These are phyloP conservation scores for Pseudocercospora cruenta DNA, from an alignment of 2,329 filamentous ascomycete species.

Conservation along the genomic window DNA sequence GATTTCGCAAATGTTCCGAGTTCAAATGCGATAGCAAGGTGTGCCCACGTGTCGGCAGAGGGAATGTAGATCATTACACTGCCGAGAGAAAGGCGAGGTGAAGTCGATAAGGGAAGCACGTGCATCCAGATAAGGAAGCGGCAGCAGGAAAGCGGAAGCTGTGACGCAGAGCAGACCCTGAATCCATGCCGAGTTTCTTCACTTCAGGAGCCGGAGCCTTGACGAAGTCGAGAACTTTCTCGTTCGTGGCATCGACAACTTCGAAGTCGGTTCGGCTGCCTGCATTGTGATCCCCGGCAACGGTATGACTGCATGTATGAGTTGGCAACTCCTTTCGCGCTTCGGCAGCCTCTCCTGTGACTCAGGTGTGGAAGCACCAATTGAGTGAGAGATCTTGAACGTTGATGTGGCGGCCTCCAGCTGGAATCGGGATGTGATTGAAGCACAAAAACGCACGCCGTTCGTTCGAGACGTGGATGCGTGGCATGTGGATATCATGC, in stretches of 20 bases:
- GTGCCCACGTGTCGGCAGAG: background rate
- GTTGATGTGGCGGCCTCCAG: background rate
- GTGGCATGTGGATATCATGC: conserved; percentile 3
- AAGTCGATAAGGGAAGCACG: background rate
- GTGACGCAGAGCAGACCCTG: conserved; percentile 3
- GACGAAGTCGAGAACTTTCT: background rate
- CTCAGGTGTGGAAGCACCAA: background rate
- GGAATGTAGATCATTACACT: background rate
- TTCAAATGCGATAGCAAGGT: background rate
- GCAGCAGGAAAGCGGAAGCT: background rate
- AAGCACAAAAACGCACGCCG: background rate
- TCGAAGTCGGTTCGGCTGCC: background rate
- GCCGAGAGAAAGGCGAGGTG: background rate
- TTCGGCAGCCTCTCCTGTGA: background rate
- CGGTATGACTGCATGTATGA: background rate
- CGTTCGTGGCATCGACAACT: background rate
- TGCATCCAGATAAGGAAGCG: background rate
- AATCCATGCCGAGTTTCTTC: background rate
- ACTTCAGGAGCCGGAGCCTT: background rate
- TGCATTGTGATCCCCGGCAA: background rate
- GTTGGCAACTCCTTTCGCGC: background rate
- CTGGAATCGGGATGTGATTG: background rate
- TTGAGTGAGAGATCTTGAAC: background rate
- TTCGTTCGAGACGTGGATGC: background rate
- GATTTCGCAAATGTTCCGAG: background rate